Percentiles rank a stretch among this genome's conserved stretches.
Evolutionary conservation across 106 monocot genomes (phyloP).

Genomic region (Dendrobium nobile): DNA sequence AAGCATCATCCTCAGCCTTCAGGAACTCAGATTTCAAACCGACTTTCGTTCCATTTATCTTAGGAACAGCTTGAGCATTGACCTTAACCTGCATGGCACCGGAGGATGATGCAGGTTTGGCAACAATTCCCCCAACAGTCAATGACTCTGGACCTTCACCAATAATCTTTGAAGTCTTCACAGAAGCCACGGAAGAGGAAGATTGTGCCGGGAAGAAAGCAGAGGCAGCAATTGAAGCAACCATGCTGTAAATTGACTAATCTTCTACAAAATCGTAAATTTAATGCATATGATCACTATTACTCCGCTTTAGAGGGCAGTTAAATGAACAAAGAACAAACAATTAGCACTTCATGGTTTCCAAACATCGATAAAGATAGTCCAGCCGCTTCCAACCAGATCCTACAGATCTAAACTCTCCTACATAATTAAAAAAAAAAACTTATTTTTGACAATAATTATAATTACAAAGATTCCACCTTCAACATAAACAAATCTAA

Average conservation of each 20-base stretch:
- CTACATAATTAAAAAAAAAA: too few species aligned
- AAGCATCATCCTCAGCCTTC: constrained; percentile 29
- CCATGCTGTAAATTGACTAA: background rate
- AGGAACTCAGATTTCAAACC: constrained; percentile 26
- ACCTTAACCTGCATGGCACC: constrained; percentile 39
- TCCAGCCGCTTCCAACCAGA: too few species aligned
- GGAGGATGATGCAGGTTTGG: constrained; percentile 31
- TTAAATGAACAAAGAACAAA: too few species aligned
- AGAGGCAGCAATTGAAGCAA: constrained; percentile 42
- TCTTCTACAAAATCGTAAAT: background rate
- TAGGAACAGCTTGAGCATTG: constrained; percentile 51
- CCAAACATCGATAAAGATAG: too few species aligned
- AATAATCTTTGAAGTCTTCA: constrained; percentile 7
- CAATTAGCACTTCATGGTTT: too few species aligned
- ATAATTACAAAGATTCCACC: too few species aligned
- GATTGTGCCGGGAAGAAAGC: constrained; percentile 48
- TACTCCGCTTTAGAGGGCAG: too few species aligned
- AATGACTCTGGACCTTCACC: constrained; percentile 27
- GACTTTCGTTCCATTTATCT: constrained; percentile 37
- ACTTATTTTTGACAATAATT: too few species aligned
- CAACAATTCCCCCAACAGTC: constrained; percentile 24
- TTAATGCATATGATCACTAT: background rate
- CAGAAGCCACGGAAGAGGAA: constrained; percentile 13
- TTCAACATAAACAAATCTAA: too few species aligned
- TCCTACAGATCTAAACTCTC: too few species aligned